Percentiles rank a stretch among this genome's conserved stretches.
phyloP scores from a whole-genome alignment of 306 rosid species.

The Rosa persica region DNA sequence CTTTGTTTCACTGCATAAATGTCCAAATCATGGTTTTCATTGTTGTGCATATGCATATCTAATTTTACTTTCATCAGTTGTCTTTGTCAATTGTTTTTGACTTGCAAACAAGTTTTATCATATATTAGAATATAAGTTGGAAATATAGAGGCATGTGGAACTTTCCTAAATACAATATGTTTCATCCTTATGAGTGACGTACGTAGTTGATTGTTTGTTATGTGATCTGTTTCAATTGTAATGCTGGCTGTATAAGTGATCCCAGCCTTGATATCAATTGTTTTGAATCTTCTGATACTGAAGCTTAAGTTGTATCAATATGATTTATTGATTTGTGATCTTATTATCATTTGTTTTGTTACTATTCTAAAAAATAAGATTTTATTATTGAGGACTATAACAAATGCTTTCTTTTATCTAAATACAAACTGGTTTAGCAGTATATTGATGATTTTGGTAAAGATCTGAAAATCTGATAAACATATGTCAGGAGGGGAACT shows the following conservation, averaged over 20 bases:
- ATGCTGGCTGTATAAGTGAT: neutral
- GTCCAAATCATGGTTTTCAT: neutral
- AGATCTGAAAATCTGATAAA: slow-evolving; percentile 29
- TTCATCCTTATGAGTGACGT: neutral
- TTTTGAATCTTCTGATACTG: neutral
- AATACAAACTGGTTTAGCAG: neutral
- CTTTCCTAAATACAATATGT: neutral
- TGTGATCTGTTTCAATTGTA: neutral
- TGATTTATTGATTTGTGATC: neutral
- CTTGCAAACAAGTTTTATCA: neutral
- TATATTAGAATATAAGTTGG: no score
- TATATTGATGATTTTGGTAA: neutral
- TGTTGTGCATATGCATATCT: no score
- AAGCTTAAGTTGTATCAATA: neutral
- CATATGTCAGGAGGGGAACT: slow-evolving; percentile 75
- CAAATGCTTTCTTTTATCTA: neutral
- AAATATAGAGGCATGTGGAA: neutral
- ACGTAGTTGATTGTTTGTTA: neutral
- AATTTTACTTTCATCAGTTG: no score
- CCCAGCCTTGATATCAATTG: neutral
- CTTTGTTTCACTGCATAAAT: slow-evolving; percentile 13
- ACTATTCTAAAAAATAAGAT: neutral
- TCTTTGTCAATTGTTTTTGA: neutral
- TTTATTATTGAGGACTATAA: neutral
- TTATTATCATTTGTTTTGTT: neutral